Conservation (phyloP, 2,329 filamentous ascomycete genomes). For the Penicillium vulpinum region DNA sequence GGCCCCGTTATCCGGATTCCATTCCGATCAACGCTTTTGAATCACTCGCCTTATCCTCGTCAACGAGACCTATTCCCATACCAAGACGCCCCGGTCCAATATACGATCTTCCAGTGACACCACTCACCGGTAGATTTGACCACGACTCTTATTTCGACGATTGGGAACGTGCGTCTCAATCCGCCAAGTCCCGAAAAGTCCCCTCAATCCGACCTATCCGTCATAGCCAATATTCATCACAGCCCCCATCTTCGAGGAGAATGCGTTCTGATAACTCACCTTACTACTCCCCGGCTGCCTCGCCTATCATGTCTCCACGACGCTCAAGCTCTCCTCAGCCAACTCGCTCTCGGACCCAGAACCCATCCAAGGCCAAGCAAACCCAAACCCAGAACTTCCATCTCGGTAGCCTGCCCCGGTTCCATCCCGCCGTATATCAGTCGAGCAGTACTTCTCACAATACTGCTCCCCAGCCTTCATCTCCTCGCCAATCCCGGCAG, state of each 20-base stretch:
- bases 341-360: constrained; percentile 32
- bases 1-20: constrained; percentile 19
- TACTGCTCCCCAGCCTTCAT: constrained; percentile 30
- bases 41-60: constrained; percentile 30
- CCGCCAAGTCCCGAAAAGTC: constrained; percentile 20
- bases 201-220: constrained; percentile 14
- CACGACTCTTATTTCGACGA: constrained; percentile 36
- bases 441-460: constrained; percentile 27
- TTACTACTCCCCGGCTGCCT: constrained; percentile 33
- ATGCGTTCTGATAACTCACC: constrained; percentile 37
- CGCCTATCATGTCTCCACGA: constrained; percentile 36
- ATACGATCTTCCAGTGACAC: constrained; percentile 39
- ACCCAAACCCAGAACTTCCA: constrained; percentile 39
- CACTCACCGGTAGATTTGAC: constrained; percentile 41
- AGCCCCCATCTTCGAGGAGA: constrained; percentile 15
- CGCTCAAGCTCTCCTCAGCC: constrained; percentile 40
- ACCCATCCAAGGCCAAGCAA: constrained; percentile 40
- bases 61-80: constrained; percentile 39
- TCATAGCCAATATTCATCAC: constrained; percentile 14
- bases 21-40: constrained; percentile 28
- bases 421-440: constrained; percentile 49
- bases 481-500: constrained; percentile 35
- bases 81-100: constrained; percentile 28
- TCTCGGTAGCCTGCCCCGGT: constrained; percentile 46
- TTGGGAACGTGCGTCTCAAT: constrained; percentile 29